These are phyloP conservation scores for Rutidosis leptorrhynchoides DNA, from an alignment of 129 eudicot genomes.

Conservation along the genomic window DNA sequence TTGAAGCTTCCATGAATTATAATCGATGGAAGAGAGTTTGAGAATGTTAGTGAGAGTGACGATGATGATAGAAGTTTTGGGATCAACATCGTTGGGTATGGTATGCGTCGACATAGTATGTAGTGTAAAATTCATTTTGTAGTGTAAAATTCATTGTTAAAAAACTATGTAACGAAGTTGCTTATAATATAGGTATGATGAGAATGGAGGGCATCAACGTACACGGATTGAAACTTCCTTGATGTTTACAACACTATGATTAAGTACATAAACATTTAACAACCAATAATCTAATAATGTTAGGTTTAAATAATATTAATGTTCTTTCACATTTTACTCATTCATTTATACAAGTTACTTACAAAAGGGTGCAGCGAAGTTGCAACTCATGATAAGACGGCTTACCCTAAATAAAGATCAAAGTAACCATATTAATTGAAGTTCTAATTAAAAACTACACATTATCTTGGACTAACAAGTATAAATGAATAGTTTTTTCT, in stretches of 20 bases:
- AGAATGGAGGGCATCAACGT: slow-evolving; percentile 12
- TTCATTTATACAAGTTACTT: slow-evolving; percentile 16
- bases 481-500: neutral
- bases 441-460: neutral
- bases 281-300: neutral
- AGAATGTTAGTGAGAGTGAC: no score
- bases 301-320: neutral
- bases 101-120: no score
- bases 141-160: no score
- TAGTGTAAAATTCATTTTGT: no score
- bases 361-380: slow-evolving; percentile 16
- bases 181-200: slow-evolving; percentile 9
- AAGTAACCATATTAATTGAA: neutral
- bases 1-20: no score
- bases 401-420: neutral
- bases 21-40: no score
- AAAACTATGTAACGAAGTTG: neutral
- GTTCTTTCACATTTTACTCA: neutral
- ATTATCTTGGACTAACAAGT: neutral
- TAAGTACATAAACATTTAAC: slow-evolving; percentile 13
- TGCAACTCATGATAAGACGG: slow-evolving; percentile 25
- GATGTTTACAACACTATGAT: slow-evolving; percentile 15
- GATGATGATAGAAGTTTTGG: no score
- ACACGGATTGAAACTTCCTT: slow-evolving; percentile 28
- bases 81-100: no score